Conservation (phyloP, 768 basidiomycete species). For the Lentinula aciculospora region DNA sequence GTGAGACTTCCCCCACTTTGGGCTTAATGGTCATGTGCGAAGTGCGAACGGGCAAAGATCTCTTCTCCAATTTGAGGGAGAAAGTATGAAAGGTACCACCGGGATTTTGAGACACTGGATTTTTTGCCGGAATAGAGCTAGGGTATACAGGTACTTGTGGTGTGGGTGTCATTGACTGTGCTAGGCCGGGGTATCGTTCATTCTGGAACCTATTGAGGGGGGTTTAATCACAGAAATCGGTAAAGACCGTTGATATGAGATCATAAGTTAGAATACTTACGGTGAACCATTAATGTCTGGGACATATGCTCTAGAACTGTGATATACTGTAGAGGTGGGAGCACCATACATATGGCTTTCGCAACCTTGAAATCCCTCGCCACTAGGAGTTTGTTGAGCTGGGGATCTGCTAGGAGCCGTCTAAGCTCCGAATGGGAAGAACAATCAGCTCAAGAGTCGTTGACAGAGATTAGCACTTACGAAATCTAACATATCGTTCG, state of each 20-base stretch:
- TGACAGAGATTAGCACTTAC: not conserved
- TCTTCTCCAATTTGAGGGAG: not conserved
- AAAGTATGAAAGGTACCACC: not conserved
- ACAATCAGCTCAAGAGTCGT: not conserved
- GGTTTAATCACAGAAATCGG: not conserved
- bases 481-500: not conserved
- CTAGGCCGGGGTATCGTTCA: not conserved
- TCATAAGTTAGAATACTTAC: slow-evolving; percentile 1
- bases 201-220: not conserved
- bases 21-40: not conserved
- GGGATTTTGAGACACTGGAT: not conserved
- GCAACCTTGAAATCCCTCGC: not conserved
- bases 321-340: not conserved
- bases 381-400: not conserved
- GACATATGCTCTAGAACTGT: too few species aligned
- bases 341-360: not conserved
- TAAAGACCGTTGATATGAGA: not conserved
- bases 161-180: not conserved
- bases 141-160: not conserved
- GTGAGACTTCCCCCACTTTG: not conserved
- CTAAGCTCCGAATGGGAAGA: not conserved
- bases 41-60: not conserved
- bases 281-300: not conserved
- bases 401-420: not conserved
- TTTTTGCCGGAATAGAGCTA: not conserved